Evolutionary conservation across 805 yeast genomes (phyloP).

Genomic region (Wickerhamiella brachini): DNA sequence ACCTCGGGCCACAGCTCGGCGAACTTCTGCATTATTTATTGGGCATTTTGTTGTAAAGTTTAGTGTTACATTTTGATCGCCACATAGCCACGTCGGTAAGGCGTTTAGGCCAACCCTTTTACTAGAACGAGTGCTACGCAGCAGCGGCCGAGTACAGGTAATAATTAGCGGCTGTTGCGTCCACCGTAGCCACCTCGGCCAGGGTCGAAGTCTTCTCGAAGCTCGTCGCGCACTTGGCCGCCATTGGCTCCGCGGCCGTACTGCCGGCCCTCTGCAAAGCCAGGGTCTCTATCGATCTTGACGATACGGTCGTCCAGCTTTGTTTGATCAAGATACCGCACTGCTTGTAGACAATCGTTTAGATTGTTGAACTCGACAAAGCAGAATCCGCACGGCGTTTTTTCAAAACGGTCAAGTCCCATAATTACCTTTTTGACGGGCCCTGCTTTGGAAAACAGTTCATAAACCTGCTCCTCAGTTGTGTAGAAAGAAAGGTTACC

Average conservation of each 20-base stretch:
- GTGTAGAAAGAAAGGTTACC: constrained; percentile 85
- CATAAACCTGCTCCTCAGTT: constrained; percentile 88
- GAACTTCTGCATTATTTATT: neutral
- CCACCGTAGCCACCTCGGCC: constrained; percentile 32
- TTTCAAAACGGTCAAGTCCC: constrained; percentile 85
- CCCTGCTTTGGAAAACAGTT: constrained; percentile 66
- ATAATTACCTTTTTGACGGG: constrained; percentile 66
- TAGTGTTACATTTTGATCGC: neutral
- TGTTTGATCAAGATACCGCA: constrained; percentile 70
- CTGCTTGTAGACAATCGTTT: constrained; percentile 64
- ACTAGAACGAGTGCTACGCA: no score
- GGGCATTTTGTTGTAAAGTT: neutral
- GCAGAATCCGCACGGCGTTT: constrained; percentile 95
- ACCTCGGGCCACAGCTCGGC: neutral
- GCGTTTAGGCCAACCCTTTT: no score
- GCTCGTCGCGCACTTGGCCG: constrained; percentile 77
- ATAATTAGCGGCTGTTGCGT: constrained; percentile 9
- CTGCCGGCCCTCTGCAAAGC: constrained; percentile 89
- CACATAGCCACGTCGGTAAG: no score
- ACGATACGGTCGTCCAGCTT: constrained; percentile 70
- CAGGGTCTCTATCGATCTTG: constrained; percentile 88
- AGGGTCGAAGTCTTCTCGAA: constrained; percentile 30
- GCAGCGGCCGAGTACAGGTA: no score
- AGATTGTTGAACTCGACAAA: constrained; percentile 66
- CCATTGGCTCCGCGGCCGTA: constrained; percentile 89